Conservation (phyloP, 1,284 basidiomycete genomes). For the Dichomitus squalens region DNA sequence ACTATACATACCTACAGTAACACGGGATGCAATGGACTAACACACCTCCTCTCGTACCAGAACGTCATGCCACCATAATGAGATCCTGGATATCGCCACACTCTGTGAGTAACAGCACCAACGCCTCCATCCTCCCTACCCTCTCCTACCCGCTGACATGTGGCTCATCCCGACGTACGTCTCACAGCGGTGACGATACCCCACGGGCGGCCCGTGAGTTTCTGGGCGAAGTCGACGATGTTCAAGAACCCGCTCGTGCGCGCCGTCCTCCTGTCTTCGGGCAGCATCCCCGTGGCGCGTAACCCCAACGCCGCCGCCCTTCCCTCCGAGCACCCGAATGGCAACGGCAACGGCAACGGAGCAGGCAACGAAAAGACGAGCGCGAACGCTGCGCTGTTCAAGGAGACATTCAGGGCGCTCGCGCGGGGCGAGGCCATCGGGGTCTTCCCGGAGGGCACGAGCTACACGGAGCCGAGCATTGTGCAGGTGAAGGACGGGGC, state of each 20-base stretch:
- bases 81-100: constrained; percentile 85
- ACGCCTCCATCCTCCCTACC: too few species aligned
- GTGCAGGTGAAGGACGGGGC: constrained; percentile 96
- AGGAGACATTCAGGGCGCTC: constrained; percentile 86
- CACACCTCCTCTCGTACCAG: constrained; percentile 39
- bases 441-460: constrained; percentile 92
- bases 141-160: constrained; percentile 2
- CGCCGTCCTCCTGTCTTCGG: constrained; percentile 80
- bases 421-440: constrained; percentile 84
- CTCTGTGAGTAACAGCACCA: constrained; percentile 79
- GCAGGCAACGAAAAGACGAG: constrained; percentile 65
- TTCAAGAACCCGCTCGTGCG: constrained; percentile 78
- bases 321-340: constrained; percentile 12
- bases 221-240: constrained; percentile 89
- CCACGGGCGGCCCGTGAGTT: constrained; percentile 79
- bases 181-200: constrained; percentile 74
- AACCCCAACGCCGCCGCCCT: constrained; percentile 60
- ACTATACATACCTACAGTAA: background rate
- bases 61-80: constrained; percentile 86
- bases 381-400: constrained; percentile 75
- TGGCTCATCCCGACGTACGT: background rate
- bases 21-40: background rate
- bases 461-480: constrained; percentile 87
- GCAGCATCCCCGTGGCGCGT: constrained; percentile 94
- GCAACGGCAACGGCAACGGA: background rate